Evolutionary conservation across 1,139 yeast species (phyloP).

Genomic region (Sugiyamaella novakii): DNA sequence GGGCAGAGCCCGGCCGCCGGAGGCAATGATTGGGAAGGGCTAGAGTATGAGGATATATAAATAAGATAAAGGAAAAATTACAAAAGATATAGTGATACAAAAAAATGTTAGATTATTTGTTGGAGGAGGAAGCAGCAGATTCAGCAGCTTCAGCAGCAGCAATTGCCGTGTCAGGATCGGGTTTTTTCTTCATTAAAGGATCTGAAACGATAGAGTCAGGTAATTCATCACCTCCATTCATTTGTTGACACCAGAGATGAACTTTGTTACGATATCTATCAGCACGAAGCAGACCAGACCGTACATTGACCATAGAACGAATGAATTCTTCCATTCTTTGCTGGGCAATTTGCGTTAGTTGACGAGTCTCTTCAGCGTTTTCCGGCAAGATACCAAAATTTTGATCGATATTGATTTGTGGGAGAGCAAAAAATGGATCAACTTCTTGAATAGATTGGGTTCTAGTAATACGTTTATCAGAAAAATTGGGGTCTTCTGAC

Average conservation of each 20-base stretch:
- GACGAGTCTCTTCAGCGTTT: slow-evolving; percentile 65
- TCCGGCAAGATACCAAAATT: slow-evolving; percentile 52
- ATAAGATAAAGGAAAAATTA: no score
- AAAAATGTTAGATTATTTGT: not conserved
- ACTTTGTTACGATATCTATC: slow-evolving; percentile 71
- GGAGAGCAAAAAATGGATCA: slow-evolving; percentile 69
- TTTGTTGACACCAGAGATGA: slow-evolving; percentile 81
- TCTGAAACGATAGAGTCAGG: slow-evolving; percentile 18
- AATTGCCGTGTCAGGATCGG: slow-evolving; percentile 8
- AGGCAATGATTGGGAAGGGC: no score
- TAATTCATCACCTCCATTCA: slow-evolving; percentile 64
- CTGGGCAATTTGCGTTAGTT: slow-evolving; percentile 66
- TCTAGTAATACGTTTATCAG: slow-evolving; percentile 43
- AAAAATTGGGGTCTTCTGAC: slow-evolving; percentile 23
- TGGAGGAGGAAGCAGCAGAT: not conserved
- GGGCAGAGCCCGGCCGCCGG: no score
- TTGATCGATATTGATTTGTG: slow-evolving; percentile 51
- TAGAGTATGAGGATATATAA: no score
- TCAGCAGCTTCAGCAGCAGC: slow-evolving; percentile 13
- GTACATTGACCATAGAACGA: slow-evolving; percentile 67
- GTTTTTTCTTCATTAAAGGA: slow-evolving; percentile 17
- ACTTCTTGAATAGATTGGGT: slow-evolving; percentile 41
- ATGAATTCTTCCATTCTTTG: slow-evolving; percentile 92
- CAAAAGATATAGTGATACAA: no score
- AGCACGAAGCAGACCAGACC: slow-evolving; percentile 77